Evolutionary conservation across 345 rosid genomes (phyloP).

Genomic region (Eucalyptus polybractea): DNA sequence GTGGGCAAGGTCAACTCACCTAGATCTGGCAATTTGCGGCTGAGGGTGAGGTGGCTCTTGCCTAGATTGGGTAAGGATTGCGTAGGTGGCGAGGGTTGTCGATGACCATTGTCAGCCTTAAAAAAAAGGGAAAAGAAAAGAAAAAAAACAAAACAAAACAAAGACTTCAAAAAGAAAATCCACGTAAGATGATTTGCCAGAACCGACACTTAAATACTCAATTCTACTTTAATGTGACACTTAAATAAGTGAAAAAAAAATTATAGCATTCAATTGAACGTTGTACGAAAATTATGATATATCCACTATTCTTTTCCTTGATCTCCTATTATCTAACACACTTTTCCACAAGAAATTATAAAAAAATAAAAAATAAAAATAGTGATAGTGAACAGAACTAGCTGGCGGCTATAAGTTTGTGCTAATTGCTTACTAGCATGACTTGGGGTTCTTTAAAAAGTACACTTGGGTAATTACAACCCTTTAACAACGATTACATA

Average conservation of each 20-base stretch:
- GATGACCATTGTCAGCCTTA: neutral
- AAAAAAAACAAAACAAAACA: too few species aligned
- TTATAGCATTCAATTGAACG: neutral
- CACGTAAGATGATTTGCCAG: neutral
- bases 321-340: neutral
- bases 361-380: too few species aligned
- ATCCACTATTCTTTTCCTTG: neutral
- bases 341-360: too few species aligned
- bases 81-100: rapidly evolving
- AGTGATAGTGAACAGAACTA: too few species aligned
- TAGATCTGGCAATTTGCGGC: too few species aligned
- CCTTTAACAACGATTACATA: neutral
- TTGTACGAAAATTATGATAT: neutral
- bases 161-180: too few species aligned
- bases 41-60: too few species aligned
- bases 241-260: too few species aligned
- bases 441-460: neutral
- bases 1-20: too few species aligned
- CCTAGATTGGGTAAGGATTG: too few species aligned
- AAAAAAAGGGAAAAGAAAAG: rapidly evolving
- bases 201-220: neutral
- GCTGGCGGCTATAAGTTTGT: too few species aligned
- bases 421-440: neutral
- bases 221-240: too few species aligned
- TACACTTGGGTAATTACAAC: neutral